Evolutionary conservation across 176 grass and related monocot species (phyloP).

Genomic region (Poa pratensis): DNA sequence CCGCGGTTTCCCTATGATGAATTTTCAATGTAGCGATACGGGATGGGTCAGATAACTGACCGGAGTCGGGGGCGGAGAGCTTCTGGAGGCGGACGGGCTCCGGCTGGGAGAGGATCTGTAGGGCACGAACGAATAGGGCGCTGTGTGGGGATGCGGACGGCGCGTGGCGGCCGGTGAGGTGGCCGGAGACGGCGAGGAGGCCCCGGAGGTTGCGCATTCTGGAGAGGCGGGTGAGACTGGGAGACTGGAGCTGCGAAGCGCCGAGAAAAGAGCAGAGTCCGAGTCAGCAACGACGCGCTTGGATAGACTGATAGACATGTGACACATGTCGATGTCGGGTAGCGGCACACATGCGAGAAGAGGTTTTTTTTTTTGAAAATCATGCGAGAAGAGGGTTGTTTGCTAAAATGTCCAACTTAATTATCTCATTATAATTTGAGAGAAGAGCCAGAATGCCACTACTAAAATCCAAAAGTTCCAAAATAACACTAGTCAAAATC

Average conservation of each 20-base stretch:
- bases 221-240: slow-evolving; percentile 11
- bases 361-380: too few species aligned
- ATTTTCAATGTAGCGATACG: background rate
- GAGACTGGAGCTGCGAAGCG: slow-evolving; percentile 33
- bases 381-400: too few species aligned
- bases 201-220: slow-evolving; percentile 48
- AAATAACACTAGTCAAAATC: too few species aligned
- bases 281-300: background rate
- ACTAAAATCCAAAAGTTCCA: too few species aligned
- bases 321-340: too few species aligned
- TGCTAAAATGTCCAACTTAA: too few species aligned
- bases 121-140: slow-evolving; percentile 45
- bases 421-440: too few species aligned
- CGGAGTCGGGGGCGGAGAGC: slow-evolving; percentile 74
- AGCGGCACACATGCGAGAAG: too few species aligned
- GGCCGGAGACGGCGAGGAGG: slow-evolving; percentile 49
- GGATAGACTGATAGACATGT: slow-evolving; percentile 5
- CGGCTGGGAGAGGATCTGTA: slow-evolving; percentile 59
- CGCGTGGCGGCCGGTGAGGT: slow-evolving; percentile 1
- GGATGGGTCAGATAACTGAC: slow-evolving; percentile 30
- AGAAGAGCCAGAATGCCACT: too few species aligned
- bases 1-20: background rate
- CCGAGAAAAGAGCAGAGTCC: background rate
- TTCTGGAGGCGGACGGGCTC: slow-evolving; percentile 61
- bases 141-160: slow-evolving; percentile 1